Evolutionary conservation across 129 eudicot genomes (phyloP).

Genomic region (Saussurea involucrata): DNA sequence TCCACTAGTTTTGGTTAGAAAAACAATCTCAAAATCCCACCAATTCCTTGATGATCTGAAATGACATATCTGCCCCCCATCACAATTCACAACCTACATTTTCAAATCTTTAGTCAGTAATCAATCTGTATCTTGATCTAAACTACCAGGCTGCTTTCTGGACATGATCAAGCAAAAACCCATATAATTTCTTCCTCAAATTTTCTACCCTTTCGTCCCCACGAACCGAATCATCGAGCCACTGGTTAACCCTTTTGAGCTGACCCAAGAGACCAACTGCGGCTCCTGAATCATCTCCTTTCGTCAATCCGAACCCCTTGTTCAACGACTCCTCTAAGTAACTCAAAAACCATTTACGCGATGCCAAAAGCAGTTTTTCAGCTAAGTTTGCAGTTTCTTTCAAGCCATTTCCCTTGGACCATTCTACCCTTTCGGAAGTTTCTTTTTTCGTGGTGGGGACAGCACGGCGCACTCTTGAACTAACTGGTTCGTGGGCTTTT

Average conservation of each 20-base stretch:
- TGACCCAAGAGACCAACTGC: conserved; percentile 56
- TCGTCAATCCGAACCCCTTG: conserved; percentile 40
- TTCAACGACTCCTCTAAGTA: conserved; percentile 55
- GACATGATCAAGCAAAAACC: conserved; percentile 64
- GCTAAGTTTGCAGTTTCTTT: conserved; percentile 50
- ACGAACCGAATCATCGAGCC: conserved; percentile 52
- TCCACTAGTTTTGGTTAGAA: conserved; percentile 32
- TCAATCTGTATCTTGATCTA: conserved; percentile 30
- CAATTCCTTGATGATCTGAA: conserved; percentile 11
- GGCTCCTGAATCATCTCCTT: conserved; percentile 33
- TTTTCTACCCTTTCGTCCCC: conserved; percentile 54
- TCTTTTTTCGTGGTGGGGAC: conserved; percentile 17
- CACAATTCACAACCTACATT: conserved; percentile 11
- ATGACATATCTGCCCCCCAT: conserved; percentile 19
- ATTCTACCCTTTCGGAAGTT: conserved; percentile 26
- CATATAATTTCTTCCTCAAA: conserved; percentile 54
- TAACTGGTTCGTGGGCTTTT: conserved; percentile 26
- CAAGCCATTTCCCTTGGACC: conserved; percentile 48
- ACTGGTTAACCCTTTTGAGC: conserved; percentile 62
- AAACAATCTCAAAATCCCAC: conserved; percentile 1
- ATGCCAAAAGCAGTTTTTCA: conserved; percentile 41
- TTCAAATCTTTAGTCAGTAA: conserved; percentile 34
- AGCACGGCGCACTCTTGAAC: conserved; percentile 19
- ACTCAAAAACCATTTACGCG: conserved; percentile 67
- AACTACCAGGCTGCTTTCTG: conserved; percentile 36